phyloP scores from a whole-genome alignment of 768 basidiomycete species.

The Lentinus brumalis region DNA sequence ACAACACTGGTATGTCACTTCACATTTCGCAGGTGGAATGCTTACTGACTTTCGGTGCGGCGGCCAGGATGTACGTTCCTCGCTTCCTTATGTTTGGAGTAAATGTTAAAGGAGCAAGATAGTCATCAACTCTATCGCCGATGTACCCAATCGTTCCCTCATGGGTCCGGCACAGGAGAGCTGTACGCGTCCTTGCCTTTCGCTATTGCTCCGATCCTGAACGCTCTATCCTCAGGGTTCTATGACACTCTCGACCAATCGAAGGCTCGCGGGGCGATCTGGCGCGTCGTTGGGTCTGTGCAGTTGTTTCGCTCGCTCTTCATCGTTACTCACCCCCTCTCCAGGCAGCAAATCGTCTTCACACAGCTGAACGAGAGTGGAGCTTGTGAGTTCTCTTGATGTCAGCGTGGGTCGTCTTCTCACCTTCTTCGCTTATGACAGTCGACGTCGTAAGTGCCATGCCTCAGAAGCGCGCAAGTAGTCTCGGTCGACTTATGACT shows the following conservation, averaged over 20 bases:
- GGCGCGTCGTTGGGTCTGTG: constrained; percentile 54
- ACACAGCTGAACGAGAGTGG: constrained; percentile 45
- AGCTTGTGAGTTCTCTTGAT: constrained; percentile 32
- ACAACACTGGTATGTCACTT: constrained; percentile 47
- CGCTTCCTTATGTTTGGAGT: not conserved
- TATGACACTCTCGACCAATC: constrained; percentile 48
- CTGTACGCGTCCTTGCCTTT: constrained; percentile 35
- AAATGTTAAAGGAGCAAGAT: not conserved
- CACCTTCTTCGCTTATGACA: not conserved
- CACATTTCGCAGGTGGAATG: constrained; percentile 1
- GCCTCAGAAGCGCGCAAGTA: not conserved
- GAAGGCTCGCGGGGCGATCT: constrained; percentile 48
- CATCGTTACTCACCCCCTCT: not conserved
- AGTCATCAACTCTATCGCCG: constrained; percentile 49
- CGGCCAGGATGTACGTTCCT: not conserved
- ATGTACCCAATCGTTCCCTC: constrained; percentile 47
- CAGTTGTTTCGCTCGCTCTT: not conserved
- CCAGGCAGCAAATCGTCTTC: constrained; percentile 60
- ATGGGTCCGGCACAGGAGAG: constrained; percentile 59
- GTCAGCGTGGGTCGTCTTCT: not conserved
- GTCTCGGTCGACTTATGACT: not conserved
- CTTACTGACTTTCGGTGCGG: not conserved
- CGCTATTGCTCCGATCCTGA: not conserved
- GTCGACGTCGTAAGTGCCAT: constrained; percentile 29
- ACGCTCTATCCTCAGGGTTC: constrained; percentile 40